A percentile compares a stretch with the other conserved stretches of the same genome.
Evolutionary conservation across 2,329 filamentous ascomycete species (phyloP).

Genomic region (Pseudopithomyces chartarum): DNA sequence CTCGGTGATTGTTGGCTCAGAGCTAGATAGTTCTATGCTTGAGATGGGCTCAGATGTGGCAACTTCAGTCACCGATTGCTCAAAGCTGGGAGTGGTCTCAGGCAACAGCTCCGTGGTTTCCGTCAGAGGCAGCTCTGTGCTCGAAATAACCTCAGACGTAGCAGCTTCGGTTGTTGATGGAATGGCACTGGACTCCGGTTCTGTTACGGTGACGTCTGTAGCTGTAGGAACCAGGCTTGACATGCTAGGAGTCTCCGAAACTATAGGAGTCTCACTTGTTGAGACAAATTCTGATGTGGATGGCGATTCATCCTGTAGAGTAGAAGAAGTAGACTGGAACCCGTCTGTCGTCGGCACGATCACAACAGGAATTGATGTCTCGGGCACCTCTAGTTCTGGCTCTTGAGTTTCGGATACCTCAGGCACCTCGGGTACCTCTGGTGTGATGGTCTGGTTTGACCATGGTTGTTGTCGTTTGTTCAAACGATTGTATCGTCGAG

Average conservation of each 20-base stretch:
- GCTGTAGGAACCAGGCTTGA: neutral
- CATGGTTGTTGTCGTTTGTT: constrained; percentile 11
- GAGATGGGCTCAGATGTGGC: neutral
- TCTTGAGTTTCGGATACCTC: constrained; percentile 10
- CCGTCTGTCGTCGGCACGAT: constrained; percentile 6
- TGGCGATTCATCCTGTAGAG: neutral
- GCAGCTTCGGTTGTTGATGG: neutral
- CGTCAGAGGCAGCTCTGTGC: neutral
- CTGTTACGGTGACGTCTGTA: neutral
- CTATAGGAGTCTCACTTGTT: neutral
- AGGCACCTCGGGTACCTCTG: constrained; percentile 5
- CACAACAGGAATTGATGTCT: constrained; percentile 1
- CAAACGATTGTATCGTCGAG: constrained; percentile 4
- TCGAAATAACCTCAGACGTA: neutral
- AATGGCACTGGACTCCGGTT: neutral
- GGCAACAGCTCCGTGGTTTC: neutral
- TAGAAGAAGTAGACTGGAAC: constrained; percentile 1
- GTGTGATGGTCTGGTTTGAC: constrained; percentile 9
- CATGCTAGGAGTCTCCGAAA: neutral
- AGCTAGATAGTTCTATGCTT: neutral
- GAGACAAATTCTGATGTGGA: neutral
- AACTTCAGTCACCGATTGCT: neutral
- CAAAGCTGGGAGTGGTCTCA: neutral
- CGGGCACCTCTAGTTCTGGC: constrained; percentile 4
- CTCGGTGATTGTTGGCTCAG: neutral